Evolutionary conservation across 257 asterid genomes (phyloP).

Genomic region (Solanum chmielewskii): DNA sequence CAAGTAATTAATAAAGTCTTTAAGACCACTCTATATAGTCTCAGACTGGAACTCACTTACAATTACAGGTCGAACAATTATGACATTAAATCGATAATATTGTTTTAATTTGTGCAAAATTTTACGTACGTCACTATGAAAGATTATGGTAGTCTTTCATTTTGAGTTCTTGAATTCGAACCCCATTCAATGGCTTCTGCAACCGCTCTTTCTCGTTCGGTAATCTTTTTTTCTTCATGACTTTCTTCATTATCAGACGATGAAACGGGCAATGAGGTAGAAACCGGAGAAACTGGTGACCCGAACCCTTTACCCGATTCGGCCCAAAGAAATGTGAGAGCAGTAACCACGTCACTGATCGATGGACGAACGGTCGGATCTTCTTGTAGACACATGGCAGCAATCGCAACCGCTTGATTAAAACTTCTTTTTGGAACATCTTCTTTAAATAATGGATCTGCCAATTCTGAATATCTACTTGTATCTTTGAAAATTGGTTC

Average conservation of each 20-base stretch:
- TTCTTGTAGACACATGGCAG: slow-evolving; percentile 82
- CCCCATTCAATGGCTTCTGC: slow-evolving; percentile 98
- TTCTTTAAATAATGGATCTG: slow-evolving; percentile 50
- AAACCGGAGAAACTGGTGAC: neutral
- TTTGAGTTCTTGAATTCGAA: slow-evolving; percentile 34
- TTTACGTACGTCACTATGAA: neutral
- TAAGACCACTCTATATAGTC: neutral
- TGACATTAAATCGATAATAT: neutral
- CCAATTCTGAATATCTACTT: slow-evolving; percentile 34
- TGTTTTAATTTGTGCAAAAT: neutral
- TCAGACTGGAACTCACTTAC: neutral
- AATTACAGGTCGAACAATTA: neutral
- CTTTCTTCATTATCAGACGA: neutral
- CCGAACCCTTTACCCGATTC: slow-evolving; percentile 16
- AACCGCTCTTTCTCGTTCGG: slow-evolving; percentile 53
- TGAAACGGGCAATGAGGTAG: neutral
- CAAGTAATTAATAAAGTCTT: neutral
- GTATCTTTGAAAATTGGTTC: slow-evolving; percentile 66
- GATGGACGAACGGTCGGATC: slow-evolving; percentile 54
- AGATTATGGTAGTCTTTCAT: neutral
- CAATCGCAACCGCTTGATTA: slow-evolving; percentile 68
- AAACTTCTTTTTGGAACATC: slow-evolving; percentile 47
- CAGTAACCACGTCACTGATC: slow-evolving; percentile 79
- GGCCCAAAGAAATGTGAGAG: slow-evolving; percentile 50
- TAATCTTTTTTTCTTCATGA: neutral